phyloP scores from a whole-genome alignment of 2,329 filamentous ascomycete species.

The Xylariaceae sp. region DNA sequence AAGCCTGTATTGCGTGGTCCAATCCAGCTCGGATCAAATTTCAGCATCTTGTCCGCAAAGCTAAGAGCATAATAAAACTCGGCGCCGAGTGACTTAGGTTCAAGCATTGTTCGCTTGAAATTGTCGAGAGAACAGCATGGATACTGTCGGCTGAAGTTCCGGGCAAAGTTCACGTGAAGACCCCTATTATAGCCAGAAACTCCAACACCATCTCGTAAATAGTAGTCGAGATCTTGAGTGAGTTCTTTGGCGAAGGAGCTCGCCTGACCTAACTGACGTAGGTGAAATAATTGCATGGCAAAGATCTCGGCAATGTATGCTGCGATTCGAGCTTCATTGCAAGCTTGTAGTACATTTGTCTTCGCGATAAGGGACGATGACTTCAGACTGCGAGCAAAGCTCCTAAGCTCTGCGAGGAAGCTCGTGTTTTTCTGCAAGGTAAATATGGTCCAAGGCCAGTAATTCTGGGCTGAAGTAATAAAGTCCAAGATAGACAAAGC shows the following conservation, averaged over 20 bases:
- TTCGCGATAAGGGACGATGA: constrained; percentile 60
- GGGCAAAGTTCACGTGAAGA: constrained; percentile 82
- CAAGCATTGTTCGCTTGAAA: constrained; percentile 78
- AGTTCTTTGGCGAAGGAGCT: constrained; percentile 72
- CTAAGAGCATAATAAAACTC: constrained; percentile 86
- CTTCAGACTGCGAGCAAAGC: constrained; percentile 69
- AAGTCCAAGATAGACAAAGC: constrained; percentile 84
- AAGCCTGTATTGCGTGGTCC: constrained; percentile 76
- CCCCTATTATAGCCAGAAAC: constrained; percentile 88
- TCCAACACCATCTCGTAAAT: constrained; percentile 76
- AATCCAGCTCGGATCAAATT: constrained; percentile 79
- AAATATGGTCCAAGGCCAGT: constrained; percentile 94
- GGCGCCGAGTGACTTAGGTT: constrained; percentile 69
- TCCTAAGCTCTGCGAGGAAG: constrained; percentile 75
- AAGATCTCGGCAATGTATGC: constrained; percentile 86
- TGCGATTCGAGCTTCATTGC: constrained; percentile 73
- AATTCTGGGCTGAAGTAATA: constrained; percentile 85
- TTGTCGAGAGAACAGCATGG: constrained; percentile 74
- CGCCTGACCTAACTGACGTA: constrained; percentile 76
- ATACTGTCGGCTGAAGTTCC: constrained; percentile 84
- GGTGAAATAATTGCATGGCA: constrained; percentile 87
- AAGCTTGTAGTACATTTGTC: constrained; percentile 62
- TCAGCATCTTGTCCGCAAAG: constrained; percentile 77
- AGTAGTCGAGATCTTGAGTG: constrained; percentile 78
- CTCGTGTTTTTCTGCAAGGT: constrained; percentile 74